A percentile compares a stretch with the other conserved stretches of the same genome.
Conservation (phyloP, 2,329 filamentous ascomycete species). For the Parastagonospora avenae region DNA sequence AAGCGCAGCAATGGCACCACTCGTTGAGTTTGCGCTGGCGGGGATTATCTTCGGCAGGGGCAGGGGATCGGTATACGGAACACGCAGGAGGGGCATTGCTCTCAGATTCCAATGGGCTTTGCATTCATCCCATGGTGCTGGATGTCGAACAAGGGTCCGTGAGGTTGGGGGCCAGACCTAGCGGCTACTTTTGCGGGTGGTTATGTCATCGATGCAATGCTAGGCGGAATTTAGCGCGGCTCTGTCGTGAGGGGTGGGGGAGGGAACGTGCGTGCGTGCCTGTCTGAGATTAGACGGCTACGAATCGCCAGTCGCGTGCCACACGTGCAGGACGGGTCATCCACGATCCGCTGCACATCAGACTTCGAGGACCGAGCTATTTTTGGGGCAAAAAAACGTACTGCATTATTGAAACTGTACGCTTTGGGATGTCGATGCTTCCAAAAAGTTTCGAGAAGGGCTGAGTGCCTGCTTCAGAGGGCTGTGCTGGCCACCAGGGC, state of each 20-base stretch:
- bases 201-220: constrained; percentile 4
- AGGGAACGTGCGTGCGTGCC: background rate
- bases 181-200: constrained; percentile 1
- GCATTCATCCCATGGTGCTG: background rate
- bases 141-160: background rate
- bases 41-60: constrained; percentile 78
- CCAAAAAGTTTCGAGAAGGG: constrained; percentile 3
- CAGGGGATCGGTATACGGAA: constrained; percentile 86
- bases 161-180: background rate
- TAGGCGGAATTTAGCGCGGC: no score
- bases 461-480: constrained; percentile 16
- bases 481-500: constrained; percentile 8
- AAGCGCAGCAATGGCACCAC: constrained; percentile 78
- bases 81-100: constrained; percentile 74
- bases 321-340: background rate
- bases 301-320: background rate
- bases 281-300: constrained; percentile 5
- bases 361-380: constrained; percentile 6
- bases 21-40: constrained; percentile 68
- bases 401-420: background rate
- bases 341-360: constrained; percentile 3
- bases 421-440: background rate
- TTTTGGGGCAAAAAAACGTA: constrained; percentile 9
- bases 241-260: no score
- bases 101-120: background rate